These are phyloP conservation scores for Pseudogymnoascus sp. DNA, from an alignment of 2,329 filamentous ascomycete species.

Conservation along the genomic window DNA sequence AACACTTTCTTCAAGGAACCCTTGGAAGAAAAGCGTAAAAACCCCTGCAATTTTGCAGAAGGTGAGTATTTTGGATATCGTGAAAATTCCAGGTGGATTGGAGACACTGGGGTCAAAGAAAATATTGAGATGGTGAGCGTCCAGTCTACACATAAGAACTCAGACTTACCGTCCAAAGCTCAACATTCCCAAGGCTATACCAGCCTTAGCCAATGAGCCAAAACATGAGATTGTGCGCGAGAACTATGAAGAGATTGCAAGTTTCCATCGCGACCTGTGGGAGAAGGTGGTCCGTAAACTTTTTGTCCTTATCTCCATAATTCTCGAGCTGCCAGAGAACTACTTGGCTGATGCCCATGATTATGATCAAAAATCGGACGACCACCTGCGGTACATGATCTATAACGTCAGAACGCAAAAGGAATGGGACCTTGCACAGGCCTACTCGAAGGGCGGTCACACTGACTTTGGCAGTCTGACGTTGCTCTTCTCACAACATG, in stretches of 20 bases:
- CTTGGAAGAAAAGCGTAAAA: conserved; percentile 43
- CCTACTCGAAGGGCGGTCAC: conserved; percentile 40
- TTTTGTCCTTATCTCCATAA: conserved; percentile 47
- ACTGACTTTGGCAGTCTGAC: conserved; percentile 51
- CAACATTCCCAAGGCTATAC: conserved; percentile 49
- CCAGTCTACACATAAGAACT: neutral
- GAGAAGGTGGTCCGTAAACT: conserved; percentile 48
- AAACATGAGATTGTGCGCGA: conserved; percentile 40
- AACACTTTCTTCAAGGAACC: conserved; percentile 49
- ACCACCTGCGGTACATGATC: conserved; percentile 53
- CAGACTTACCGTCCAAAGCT: conserved; percentile 18
- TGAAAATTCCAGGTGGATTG: conserved; percentile 33
- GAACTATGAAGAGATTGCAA: conserved; percentile 47
- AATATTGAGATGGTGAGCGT: conserved; percentile 42
- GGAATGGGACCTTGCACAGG: conserved; percentile 37
- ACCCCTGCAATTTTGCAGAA: conserved; percentile 25
- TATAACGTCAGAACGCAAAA: conserved; percentile 42
- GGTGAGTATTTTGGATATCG: conserved; percentile 42
- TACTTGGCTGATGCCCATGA: conserved; percentile 45
- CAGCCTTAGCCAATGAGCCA: conserved; percentile 33
- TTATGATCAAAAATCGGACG: conserved; percentile 47
- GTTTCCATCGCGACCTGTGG: conserved; percentile 39
- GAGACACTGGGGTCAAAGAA: conserved; percentile 33
- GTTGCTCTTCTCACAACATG: conserved; percentile 49
- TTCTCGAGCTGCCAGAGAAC: conserved; percentile 51